Evolutionary conservation across 2,329 filamentous ascomycete genomes (phyloP), one percentile per base, ranked within the genome.

Genomic region (Parastagonospora nodorum): DNA sequence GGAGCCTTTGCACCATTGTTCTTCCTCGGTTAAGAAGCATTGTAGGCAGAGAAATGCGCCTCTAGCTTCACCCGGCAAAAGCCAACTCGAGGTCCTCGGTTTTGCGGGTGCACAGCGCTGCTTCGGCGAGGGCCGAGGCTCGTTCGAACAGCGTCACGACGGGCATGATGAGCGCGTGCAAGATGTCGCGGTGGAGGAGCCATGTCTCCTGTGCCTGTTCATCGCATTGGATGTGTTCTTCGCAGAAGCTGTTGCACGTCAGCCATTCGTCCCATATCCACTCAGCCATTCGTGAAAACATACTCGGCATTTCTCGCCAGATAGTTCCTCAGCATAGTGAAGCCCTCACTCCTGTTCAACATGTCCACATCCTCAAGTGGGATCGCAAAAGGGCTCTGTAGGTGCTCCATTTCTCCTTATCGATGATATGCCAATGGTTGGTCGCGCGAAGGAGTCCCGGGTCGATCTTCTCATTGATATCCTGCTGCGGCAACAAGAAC

Each of bases 21-120:
- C 78, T 56, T 83, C 82, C 44, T 84, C 82, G 9, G 73, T 74
- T 16, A 85, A 67, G 51, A 85, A 83, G 67, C 81, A 84, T 54
- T 84, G 80, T 31, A 86, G 74, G 77, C 82, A 85, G 45, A 84
- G 72, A 61, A 83, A 85, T 1, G 83, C 82, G 51, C 78, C 78
- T 38, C 83, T 78, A 4, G 82, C 82, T 45, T 82, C 79, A 5
- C 81, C 81, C 80, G 1, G 78, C 75, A 65, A 84, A 85, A 2
- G 82, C 83, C 36, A 82, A 76, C 61, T 85, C 83, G 5, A 82
- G 76, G 49, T 85, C 82, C 47, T 79, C 75, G 12, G 75, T 74
- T 50, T 77, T 77, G 35, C 69, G 68, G 28, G 75, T 78, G 50
- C 78, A 78, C 8, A 84, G 74, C 1, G 76, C 77, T 16, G 76